Conservation (phyloP, 768 basidiomycete genomes). For the Hygrocybe coccinea region DNA sequence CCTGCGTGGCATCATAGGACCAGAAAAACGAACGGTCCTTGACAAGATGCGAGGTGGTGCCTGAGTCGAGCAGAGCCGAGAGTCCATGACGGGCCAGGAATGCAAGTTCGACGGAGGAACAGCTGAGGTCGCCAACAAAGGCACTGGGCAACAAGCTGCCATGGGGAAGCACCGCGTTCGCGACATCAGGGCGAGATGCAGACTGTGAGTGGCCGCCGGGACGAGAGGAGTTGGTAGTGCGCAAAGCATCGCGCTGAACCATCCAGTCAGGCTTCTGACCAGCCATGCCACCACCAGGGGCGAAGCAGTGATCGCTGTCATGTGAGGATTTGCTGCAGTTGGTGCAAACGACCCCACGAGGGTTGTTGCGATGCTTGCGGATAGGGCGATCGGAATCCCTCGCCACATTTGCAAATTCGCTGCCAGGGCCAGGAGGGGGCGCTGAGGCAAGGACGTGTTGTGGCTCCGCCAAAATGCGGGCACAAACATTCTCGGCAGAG, state of each 20-base stretch:
- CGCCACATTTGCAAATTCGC: neutral
- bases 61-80: conserved; percentile 16
- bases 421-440: neutral
- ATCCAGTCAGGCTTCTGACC: conserved; percentile 7
- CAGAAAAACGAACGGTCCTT: conserved; percentile 13
- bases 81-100: neutral
- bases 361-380: neutral
- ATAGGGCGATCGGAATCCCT: neutral
- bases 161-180: neutral
- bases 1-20: conserved; percentile 6
- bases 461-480: neutral
- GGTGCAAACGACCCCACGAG: neutral
- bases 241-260: neutral
- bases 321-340: neutral
- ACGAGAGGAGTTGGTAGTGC: too few species aligned
- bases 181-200: neutral
- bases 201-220: too few species aligned
- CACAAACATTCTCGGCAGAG: neutral
- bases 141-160: neutral
- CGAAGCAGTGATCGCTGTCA: neutral
- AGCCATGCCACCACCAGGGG: conserved; percentile 3
- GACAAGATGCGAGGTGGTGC: conserved; percentile 21
- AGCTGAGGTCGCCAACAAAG: neutral
- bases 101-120: neutral
- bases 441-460: neutral